phyloP scores from a whole-genome alignment of 768 basidiomycete species.

The Rhodosporidiobolus odoratus region DNA sequence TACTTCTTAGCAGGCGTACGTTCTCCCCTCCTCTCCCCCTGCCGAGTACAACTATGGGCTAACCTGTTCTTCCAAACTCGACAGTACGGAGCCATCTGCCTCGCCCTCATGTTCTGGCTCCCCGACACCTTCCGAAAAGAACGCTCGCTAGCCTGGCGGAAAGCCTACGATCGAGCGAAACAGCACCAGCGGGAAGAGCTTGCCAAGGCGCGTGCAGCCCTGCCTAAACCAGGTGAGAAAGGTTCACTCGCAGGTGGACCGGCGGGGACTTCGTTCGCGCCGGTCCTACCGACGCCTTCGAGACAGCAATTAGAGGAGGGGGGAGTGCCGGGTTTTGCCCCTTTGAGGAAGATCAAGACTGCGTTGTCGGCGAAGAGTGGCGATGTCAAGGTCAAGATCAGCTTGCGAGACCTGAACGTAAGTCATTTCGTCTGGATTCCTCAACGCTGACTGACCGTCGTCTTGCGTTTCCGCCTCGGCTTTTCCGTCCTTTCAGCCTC shows the following conservation, averaged over 20 bases:
- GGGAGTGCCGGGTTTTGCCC: background rate
- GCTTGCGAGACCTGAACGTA: slow-evolving; percentile 52
- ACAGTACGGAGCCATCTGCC: slow-evolving; percentile 30
- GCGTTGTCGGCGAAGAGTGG: slow-evolving; percentile 19
- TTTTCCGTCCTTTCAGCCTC: background rate
- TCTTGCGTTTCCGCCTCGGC: background rate
- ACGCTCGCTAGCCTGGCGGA: slow-evolving; percentile 73
- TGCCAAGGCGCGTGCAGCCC: slow-evolving; percentile 1
- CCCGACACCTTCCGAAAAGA: slow-evolving; percentile 77
- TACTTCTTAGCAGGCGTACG: slow-evolving; percentile 71
- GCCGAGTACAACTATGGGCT: slow-evolving; percentile 46
- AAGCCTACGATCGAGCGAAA: slow-evolving; percentile 53
- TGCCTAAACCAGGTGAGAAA: background rate
- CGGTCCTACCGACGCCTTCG: background rate
- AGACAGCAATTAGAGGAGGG: background rate
- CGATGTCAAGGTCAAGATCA: slow-evolving; percentile 39
- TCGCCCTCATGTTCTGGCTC: slow-evolving; percentile 53
- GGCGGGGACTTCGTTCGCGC: background rate
- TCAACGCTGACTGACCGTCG: too few species aligned
- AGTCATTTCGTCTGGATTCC: background rate
- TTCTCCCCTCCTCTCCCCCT: slow-evolving; percentile 46
- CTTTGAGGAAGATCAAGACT: slow-evolving; percentile 21
- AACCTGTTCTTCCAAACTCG: too few species aligned
- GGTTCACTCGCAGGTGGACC: background rate
- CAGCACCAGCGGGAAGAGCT: slow-evolving; percentile 11